Evolutionary conservation across 2,329 filamentous ascomycete species (phyloP).

Genomic region (Colletotrichum orbiculare): DNA sequence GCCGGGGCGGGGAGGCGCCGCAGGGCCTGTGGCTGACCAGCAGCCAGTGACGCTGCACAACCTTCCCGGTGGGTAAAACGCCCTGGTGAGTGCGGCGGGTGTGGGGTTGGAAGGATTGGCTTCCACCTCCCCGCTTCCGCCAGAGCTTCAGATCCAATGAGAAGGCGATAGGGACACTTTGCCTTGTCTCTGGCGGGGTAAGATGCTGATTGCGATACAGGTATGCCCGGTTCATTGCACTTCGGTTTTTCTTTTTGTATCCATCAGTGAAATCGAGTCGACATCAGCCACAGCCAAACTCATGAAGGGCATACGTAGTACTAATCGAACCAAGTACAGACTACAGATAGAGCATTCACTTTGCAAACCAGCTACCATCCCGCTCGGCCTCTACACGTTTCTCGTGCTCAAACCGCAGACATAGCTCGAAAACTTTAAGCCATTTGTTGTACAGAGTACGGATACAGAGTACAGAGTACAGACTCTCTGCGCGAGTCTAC

Average conservation of each 20-base stretch:
- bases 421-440: constrained; percentile 5
- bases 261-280: too few species aligned
- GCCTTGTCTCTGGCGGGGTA: constrained; percentile 30
- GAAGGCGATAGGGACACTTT: constrained; percentile 18
- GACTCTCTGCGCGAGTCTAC: too few species aligned
- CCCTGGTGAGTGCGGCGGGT: constrained; percentile 15
- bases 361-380: neutral
- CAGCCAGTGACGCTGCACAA: too few species aligned
- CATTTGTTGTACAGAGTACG: neutral
- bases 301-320: too few species aligned
- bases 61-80: too few species aligned
- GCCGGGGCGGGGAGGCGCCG: constrained; percentile 8
- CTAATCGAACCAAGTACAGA: too few species aligned
- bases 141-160: constrained; percentile 8
- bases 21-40: too few species aligned
- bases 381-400: constrained; percentile 5
- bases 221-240: too few species aligned
- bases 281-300: too few species aligned
- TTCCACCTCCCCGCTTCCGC: constrained; percentile 30
- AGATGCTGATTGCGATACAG: neutral
- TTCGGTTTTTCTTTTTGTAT: too few species aligned
- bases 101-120: constrained; percentile 13
- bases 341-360: too few species aligned
- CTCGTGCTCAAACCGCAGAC: constrained; percentile 7
- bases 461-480: too few species aligned